phyloP scores from a whole-genome alignment of 441 rosid species.

The Jatropha podagrica region DNA sequence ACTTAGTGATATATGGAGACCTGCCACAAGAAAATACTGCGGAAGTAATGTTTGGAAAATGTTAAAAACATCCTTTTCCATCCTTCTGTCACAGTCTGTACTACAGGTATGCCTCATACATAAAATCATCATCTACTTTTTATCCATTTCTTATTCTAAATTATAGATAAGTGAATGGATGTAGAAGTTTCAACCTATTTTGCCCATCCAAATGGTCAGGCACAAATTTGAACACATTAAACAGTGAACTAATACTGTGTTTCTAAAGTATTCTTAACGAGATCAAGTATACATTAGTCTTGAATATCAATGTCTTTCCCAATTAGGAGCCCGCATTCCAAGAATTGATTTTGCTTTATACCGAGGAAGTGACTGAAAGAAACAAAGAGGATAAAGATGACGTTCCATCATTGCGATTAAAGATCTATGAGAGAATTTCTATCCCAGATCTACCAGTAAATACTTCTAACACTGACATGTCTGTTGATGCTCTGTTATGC shows the following conservation, averaged over 20 bases:
- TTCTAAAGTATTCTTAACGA: constrained; percentile 10
- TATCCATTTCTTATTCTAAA: constrained; percentile 14
- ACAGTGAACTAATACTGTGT: not conserved
- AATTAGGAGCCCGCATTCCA: constrained; percentile 90
- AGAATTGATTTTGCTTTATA: constrained; percentile 85
- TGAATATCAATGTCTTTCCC: constrained; percentile 29
- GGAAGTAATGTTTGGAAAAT: constrained; percentile 78
- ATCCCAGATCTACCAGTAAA: constrained; percentile 93
- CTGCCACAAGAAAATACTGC: constrained; percentile 68
- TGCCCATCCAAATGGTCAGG: not conserved
- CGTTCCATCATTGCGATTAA: constrained; percentile 66
- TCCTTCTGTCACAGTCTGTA: constrained; percentile 74
- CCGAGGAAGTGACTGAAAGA: constrained; percentile 49
- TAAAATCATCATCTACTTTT: constrained; percentile 8
- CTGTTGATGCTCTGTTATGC: constrained; percentile 32
- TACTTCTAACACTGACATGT: constrained; percentile 35
- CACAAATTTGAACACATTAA: not conserved
- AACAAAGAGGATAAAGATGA: constrained; percentile 44
- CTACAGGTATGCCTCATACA: constrained; percentile 63
- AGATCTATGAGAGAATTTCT: constrained; percentile 86
- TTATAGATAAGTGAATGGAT: not conserved
- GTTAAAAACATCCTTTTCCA: constrained; percentile 75
- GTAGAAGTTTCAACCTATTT: not conserved
- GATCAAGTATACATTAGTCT: constrained; percentile 20
- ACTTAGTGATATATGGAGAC: constrained; percentile 90